Evolutionary conservation across 192 early-diverging fungal species (phyloP), one percentile per base, ranked within the genome.

Genomic region (Umbelopsis sp.): DNA sequence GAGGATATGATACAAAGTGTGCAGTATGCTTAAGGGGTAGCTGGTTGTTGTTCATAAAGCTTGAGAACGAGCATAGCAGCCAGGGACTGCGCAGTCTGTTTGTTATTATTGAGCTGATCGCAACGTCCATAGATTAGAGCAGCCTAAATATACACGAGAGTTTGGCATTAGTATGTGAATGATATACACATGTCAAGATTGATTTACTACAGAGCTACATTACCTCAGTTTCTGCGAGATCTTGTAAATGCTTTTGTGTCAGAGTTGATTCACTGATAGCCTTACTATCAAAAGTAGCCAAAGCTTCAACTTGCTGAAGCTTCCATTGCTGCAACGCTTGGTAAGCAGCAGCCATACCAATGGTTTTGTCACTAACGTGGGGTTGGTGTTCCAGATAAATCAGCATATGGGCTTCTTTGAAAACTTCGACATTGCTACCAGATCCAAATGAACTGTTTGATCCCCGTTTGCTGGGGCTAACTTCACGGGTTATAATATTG

Each of bases 261-360:
- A 32, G 2, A 20, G 29, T 17, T 3, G 29, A 62, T 22, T 32
- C 31, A 62, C 34, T 32, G 2, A 32, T 32, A 20, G 31, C 5
- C 26, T 32, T 36, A 14, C 29, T 62, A 62, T 62, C 56, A 62
- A 62, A 62, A 12, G 56, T 26, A 29, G 56, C 29, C 56, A 62
- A 29, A 26, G 56, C 45, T 49, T 65, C 29, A 45, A 38, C 26
- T 34, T 59, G 70, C 31, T 66, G 41, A 8, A 62, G 65, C 45
- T 65, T 76, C 77, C 77, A 78, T 47, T 75, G 68, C 52, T 75
- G 73, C 51, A 68, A 65, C 22, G 73, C 54, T 41, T 78, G 72
- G 45, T 74, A 78, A 67, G 77, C 77, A 71, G 72, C 70, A 11
- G 77, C 77, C 77, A 78, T 74, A 49, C 67, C 70, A 49, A 78